These are phyloP conservation scores for Dioscorea zingiberensis DNA, from an alignment of 106 monocot species.

Conservation along the genomic window DNA sequence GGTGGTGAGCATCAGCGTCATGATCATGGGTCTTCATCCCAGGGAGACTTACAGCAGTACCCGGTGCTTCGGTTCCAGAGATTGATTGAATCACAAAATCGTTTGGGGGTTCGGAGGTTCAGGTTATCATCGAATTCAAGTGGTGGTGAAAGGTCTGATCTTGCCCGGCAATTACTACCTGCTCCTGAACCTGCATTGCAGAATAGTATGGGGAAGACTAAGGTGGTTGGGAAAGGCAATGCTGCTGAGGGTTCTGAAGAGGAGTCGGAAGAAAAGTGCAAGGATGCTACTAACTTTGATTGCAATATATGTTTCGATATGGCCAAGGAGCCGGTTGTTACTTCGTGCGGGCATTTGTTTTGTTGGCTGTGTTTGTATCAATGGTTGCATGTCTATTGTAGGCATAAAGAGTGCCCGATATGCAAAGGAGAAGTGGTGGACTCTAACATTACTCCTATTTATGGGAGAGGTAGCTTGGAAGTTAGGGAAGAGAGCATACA, in stretches of 20 bases:
- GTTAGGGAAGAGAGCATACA: constrained; percentile 15
- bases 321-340: constrained; percentile 77
- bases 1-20: too few species aligned
- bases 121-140: constrained; percentile 28
- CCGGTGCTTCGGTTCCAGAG: constrained; percentile 45
- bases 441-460: constrained; percentile 66
- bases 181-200: constrained; percentile 13
- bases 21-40: constrained; percentile 27
- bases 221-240: constrained; percentile 16
- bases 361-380: constrained; percentile 94
- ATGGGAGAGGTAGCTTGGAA: constrained; percentile 45
- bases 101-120: constrained; percentile 17
- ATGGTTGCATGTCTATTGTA: constrained; percentile 69
- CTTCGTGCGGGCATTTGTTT: constrained; percentile 85
- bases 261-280: constrained; percentile 25
- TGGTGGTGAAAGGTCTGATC: constrained; percentile 15
- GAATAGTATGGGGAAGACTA: constrained; percentile 46
- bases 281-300: constrained; percentile 48
- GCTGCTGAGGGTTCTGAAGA: constrained; percentile 36
- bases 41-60: constrained; percentile 8
- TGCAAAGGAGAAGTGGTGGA: constrained; percentile 87
- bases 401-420: constrained; percentile 76
- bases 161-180: constrained; percentile 15
- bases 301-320: constrained; percentile 86
- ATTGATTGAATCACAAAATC: constrained; percentile 46